Evolutionary conservation across 2,329 filamentous ascomycete species (phyloP), one percentile per base, ranked within the genome.

Genomic region (Epichloe glyceriae): DNA sequence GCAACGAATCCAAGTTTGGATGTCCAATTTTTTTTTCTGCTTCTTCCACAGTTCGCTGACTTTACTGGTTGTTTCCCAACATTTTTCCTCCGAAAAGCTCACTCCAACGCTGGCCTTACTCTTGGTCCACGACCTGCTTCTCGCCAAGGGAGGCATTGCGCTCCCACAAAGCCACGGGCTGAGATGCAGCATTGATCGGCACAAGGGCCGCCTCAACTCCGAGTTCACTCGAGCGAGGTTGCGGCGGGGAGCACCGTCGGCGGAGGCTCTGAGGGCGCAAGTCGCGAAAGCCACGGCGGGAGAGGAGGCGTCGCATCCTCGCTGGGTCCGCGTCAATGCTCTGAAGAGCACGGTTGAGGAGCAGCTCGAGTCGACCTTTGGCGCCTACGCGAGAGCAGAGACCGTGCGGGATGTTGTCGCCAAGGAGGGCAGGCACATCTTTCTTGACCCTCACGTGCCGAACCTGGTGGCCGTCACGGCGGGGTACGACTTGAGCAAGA

Each of bases 271-370:
- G 50, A 76, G 75, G 42, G 71, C 73, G 26, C 71, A 78, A 52
- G 68, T 88, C 49, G 74, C 80, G 52, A 62, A 67, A 43, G 64
- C 70, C 34, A 72, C 73, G 19, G 70, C 70, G 7, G 69, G 74
- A 5, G 70, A 74, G 26, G 70, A 77, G 54, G 69, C 75, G 35
- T 69, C 70, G 40, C 86, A 91, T 62, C 90, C 89, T n/a, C 81
- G 93, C 50, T 98, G 93, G 93, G 80, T 95, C 40, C 81, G 93
- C 2, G 74, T 97, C 55, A 98, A 97, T 62, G 81, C 83, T 0
- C 69, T 96, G 12, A 83, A 82, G 58, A 83, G 82, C 11, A 83
- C 76, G 0, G 64, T 95, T 5, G 74, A 83, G 17, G 75, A 82
- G 4, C 85, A 95, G 66, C 70, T 95, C n/a, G 70, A 73, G 15